Conservation (phyloP, 2,329 filamentous ascomycete genomes). For the Coniochaeta sp. region DNA sequence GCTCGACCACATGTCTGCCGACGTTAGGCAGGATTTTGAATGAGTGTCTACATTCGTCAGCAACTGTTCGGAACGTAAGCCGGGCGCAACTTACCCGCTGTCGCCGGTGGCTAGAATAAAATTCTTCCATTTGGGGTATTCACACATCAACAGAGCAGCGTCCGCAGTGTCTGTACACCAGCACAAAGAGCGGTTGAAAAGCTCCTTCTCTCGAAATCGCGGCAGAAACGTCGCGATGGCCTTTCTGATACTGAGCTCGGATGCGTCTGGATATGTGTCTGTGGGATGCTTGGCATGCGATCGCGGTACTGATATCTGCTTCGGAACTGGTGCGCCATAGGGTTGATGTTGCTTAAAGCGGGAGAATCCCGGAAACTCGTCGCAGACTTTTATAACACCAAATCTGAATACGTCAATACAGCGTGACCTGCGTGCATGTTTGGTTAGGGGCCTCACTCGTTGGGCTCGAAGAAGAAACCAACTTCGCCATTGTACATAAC, state of each 20-base stretch:
- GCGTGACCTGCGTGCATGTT: not conserved
- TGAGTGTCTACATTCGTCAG: conserved; percentile 23
- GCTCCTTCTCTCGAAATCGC: conserved; percentile 17
- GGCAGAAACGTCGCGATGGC: conserved; percentile 22
- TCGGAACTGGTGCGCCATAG: conserved; percentile 18
- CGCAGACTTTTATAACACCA: conserved; percentile 28
- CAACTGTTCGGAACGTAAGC: conserved; percentile 2
- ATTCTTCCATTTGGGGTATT: conserved; percentile 32
- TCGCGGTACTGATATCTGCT: conserved; percentile 23
- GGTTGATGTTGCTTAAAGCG: conserved; percentile 25
- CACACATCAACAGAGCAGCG: conserved; percentile 23
- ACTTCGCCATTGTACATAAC: conserved; percentile 37
- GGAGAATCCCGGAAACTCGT: conserved; percentile 31
- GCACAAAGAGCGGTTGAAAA: conserved; percentile 23
- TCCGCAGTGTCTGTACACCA: conserved; percentile 28
- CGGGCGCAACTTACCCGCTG: conserved; percentile 27
- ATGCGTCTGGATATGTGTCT: conserved; percentile 26
- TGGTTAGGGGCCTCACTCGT: conserved; percentile 18
- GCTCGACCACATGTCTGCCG: conserved; percentile 36
- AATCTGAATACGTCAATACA: conserved; percentile 7
- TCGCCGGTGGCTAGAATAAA: conserved; percentile 37
- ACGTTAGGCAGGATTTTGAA: conserved; percentile 39
- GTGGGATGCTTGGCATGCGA: conserved; percentile 27
- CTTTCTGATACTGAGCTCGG: conserved; percentile 19
- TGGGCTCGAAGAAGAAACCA: conserved; percentile 42